Evolutionary conservation across 805 yeast species (phyloP), one percentile per base, ranked within the genome.

Genomic region (Saturnispora bothae): DNA sequence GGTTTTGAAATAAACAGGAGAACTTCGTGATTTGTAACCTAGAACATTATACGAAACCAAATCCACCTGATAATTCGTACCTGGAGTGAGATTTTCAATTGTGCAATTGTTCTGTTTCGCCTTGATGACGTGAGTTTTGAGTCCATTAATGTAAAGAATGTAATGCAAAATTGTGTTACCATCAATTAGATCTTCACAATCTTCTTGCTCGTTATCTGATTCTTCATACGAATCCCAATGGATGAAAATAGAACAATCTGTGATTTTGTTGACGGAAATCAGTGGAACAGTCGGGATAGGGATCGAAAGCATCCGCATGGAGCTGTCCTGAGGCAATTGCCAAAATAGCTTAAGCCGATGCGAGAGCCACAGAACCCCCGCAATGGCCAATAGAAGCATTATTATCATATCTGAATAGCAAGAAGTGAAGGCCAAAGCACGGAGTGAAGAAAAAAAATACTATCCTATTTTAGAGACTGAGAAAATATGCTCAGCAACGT

Each of bases 221-320:
- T 32, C 39, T 13, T 23, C 16, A 18, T 30, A 48, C 31, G 41
- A 39, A 29, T 71, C 77, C 80, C 83, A 76, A 48, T 73, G 82
- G 23, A 76, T 41, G 19, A 64, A 65, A 28, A 73, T 68, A 20
- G 69, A 56, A 7, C 57, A 49, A 26, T 59, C 54, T 5, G 70
- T 64, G 34, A 76, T 66, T 45, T 67, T 65, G 48, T 74, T 81
- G 5, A 76, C 64, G 35, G 78, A 73, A 13, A 76, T 59, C 33
- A 59, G 54, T 3, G 80, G 79, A 6, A 71, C 61, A 39, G 64
- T 68, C 4, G 83, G 83, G 25, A 76, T 69, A 21, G 68, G 69
- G 16, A 75, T 64, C 44, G 66, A 64, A 29, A 76, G 54, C 25
- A 63, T 63, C 36, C 60, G 61, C 23, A 73, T 62, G 19, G 72